Base-by-base conservation (phyloP, 176 grass and related monocot genomes). In the Carex pumila region DNA sequence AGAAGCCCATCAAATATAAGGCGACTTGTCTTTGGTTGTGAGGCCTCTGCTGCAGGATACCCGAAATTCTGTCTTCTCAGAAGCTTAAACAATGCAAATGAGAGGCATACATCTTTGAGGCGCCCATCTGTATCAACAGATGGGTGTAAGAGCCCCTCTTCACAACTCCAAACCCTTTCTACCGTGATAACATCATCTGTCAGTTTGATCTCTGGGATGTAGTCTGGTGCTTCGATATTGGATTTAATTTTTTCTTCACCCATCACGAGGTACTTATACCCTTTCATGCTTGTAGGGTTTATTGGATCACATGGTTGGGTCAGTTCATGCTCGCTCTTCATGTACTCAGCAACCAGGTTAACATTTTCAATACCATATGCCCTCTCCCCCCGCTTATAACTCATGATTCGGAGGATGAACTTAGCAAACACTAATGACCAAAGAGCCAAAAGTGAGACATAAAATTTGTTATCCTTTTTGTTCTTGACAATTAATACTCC, bases 31-130 rank as follows among this genome's bases (percentile, higher is more conserved):
- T 87, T 89, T 0, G 0, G 0, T 67, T 8, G 21, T 17, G 70
- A 18, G 19, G n/a, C n/a, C 34, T 86, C 79, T 6, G 62, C 47
- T 2, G 55, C 32, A 0, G 61, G 50, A 3, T 74, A 85, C 49
- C 17, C 6, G 10, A 69, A 30, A 21, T 84, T 84, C 64, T 61
- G 82, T 22, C 85, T 78, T 70, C 81, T 3, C 7, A 92, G 47
- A 1, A 92, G 73, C 83, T 92, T 90, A 76, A 89, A 92, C 65
- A 92, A 61, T 3, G 91, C 91, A 53, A 92, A 92, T 19, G 88
- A 93, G 4, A 93, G 80, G 84, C 91, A 88, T 0, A 85, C 30
- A 7, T 88, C 88, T 72, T 82, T 93, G 15, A 90, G 49, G 29
- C 50, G 31, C 0, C 14, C 1, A 4, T 9, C 52, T 21, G 1